Conservation (phyloP, 306 rosid genomes). For the Canavalia gladiata region DNA sequence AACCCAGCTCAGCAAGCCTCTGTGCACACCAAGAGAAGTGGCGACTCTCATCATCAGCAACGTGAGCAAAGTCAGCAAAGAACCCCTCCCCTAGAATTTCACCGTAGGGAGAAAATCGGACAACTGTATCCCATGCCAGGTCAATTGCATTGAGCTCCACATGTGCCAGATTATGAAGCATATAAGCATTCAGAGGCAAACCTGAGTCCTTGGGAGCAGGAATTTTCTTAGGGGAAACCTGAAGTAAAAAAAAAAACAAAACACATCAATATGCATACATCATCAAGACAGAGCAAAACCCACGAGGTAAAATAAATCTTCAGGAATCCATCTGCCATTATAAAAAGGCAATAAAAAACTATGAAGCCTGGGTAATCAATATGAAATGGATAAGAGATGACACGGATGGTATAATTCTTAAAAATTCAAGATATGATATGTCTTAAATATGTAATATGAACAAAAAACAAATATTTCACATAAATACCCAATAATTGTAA, state of each 20-base stretch:
- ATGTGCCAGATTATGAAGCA: conserved; percentile 96
- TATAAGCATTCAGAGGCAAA: conserved; percentile 91
- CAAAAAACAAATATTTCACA: background rate
- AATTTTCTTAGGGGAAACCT: conserved; percentile 91
- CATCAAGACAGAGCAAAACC: background rate
- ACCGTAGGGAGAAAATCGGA: conserved; percentile 80
- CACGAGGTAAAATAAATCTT: background rate
- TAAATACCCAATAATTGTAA: background rate
- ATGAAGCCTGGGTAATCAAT: background rate
- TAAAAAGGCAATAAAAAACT: background rate
- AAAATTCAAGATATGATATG: background rate
- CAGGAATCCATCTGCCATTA: background rate
- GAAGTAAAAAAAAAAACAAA: conserved; percentile 36
- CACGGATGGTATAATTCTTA: background rate
- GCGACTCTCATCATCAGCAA: conserved; percentile 96
- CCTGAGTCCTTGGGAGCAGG: conserved; percentile 88
- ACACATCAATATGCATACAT: conserved; percentile 8
- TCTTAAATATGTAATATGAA: background rate
- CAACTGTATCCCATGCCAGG: conserved; percentile 97
- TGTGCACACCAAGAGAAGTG: conserved; percentile 95
- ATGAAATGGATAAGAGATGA: background rate
- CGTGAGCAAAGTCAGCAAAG: conserved; percentile 95
- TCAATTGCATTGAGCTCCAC: conserved; percentile 98
- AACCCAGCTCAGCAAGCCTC: conserved; percentile 97
- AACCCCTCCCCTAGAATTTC: conserved; percentile 84